These are phyloP conservation scores for Prinsepia uniflora DNA, from an alignment of 306 rosid species.

Conservation along the genomic window DNA sequence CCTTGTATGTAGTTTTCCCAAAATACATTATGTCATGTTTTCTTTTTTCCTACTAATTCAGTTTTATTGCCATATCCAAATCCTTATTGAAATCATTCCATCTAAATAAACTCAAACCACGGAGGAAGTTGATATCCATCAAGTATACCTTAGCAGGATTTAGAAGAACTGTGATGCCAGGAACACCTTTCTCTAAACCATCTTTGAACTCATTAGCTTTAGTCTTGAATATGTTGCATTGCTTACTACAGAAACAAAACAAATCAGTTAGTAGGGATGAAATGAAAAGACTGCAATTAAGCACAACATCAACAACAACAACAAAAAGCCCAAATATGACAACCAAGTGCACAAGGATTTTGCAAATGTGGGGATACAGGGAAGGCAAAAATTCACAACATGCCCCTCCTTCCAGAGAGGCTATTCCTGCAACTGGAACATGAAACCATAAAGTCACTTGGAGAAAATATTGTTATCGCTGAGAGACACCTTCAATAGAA, in stretches of 20 bases:
- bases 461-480: background rate
- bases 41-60: background rate
- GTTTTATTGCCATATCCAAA: background rate
- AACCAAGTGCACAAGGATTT: background rate
- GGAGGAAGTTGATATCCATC: conserved; percentile 1
- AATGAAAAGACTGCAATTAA: background rate
- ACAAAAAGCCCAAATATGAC: background rate
- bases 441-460: background rate
- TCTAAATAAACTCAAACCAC: background rate
- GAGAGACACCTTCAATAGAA: background rate
- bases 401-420: background rate
- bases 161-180: conserved; percentile 50
- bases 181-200: conserved; percentile 44
- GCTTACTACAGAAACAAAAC: conserved; percentile 48
- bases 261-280: background rate
- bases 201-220: conserved; percentile 60
- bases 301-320: background rate
- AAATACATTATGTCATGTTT: background rate
- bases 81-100: background rate
- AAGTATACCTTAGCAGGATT: conserved; percentile 71
- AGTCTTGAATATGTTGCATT: conserved; percentile 57
- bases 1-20: background rate
- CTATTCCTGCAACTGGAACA: background rate
- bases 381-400: background rate
- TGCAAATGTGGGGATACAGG: background rate